phyloP scores from a whole-genome alignment of 805 yeast genomes.

The Metschnikowia lochheadii region DNA sequence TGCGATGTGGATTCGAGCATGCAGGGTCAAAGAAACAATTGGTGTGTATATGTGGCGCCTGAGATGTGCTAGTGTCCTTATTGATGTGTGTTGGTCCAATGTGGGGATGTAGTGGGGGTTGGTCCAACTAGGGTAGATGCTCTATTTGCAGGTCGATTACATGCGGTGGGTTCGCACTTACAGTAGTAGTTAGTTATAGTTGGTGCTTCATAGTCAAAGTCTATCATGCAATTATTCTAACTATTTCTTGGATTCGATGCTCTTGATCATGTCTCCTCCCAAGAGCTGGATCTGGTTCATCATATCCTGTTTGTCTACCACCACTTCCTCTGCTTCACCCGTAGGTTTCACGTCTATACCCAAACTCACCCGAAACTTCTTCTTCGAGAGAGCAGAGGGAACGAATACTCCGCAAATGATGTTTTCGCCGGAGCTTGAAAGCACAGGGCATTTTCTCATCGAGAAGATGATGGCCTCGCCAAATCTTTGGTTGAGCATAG shows the following conservation, averaged over 20 bases:
- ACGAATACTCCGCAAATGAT: conserved; percentile 79
- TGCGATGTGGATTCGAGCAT: not conserved
- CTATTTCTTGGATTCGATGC: conserved; percentile 33
- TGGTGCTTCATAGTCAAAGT: not conserved
- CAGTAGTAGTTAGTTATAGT: not conserved
- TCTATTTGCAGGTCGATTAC: not conserved
- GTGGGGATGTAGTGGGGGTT: not conserved
- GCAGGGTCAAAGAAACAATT: not conserved
- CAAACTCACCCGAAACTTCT: conserved; percentile 74
- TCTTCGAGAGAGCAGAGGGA: conserved; percentile 55
- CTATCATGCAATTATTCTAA: conserved; percentile 2
- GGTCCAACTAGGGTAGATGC: not conserved
- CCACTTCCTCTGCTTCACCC: conserved; percentile 47
- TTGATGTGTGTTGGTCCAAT: not conserved
- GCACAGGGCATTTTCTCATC: conserved; percentile 50
- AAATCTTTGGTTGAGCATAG: conserved; percentile 60
- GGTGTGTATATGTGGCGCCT: not conserved
- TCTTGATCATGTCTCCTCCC: conserved; percentile 59
- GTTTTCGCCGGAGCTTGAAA: conserved; percentile 51
- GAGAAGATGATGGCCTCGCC: conserved; percentile 70
- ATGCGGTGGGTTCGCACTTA: not conserved
- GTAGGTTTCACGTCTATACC: conserved; percentile 72
- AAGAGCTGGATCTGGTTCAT: conserved; percentile 63
- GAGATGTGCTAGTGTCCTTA: not conserved
- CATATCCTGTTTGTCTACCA: conserved; percentile 68